These are phyloP conservation scores for Aspergillus japonicus DNA, from an alignment of 2,329 filamentous ascomycete genomes.

Conservation along the genomic window DNA sequence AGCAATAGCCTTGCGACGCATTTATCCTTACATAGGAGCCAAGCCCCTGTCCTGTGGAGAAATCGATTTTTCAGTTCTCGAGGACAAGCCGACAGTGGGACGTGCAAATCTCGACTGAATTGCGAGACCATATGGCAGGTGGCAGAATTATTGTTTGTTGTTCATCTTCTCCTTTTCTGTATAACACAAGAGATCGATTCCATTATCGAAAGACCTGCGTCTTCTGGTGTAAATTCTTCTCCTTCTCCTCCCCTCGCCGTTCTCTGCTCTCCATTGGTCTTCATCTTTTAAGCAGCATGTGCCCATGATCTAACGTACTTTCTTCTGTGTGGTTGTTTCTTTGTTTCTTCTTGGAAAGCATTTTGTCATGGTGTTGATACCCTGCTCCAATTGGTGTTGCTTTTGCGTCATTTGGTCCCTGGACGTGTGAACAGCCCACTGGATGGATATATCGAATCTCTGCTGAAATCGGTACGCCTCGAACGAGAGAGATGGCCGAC, in stretches of 20 bases:
- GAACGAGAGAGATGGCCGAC: not conserved
- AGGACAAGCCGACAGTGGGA: not conserved
- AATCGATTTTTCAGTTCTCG: not conserved
- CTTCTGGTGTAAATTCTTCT: constrained; percentile 31
- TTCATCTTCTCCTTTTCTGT: constrained; percentile 13
- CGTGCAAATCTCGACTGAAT: not conserved
- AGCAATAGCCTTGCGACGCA: not conserved
- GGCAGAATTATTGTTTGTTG: not conserved
- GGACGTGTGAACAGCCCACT: constrained; percentile 12
- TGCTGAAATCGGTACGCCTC: not conserved
- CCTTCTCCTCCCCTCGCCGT: constrained; percentile 7
- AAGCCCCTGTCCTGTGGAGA: not conserved
- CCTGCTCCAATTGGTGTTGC: constrained; percentile 34
- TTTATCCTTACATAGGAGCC: not conserved
- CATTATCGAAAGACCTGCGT: constrained; percentile 15
- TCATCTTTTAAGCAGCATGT: constrained; percentile 21
- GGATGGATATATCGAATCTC: constrained; percentile 10
- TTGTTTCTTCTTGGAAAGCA: constrained; percentile 30
- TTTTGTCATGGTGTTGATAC: constrained; percentile 46
- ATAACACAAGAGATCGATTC: constrained; percentile 20
- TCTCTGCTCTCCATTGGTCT: constrained; percentile 10
- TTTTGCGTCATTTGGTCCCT: constrained; percentile 19
- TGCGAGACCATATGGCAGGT: not conserved
- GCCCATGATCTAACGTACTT: constrained; percentile 36
- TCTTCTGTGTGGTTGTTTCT: constrained; percentile 14